These are phyloP conservation scores for Quercus phellos DNA, from an alignment of 331 rosid species.

Conservation along the genomic window DNA sequence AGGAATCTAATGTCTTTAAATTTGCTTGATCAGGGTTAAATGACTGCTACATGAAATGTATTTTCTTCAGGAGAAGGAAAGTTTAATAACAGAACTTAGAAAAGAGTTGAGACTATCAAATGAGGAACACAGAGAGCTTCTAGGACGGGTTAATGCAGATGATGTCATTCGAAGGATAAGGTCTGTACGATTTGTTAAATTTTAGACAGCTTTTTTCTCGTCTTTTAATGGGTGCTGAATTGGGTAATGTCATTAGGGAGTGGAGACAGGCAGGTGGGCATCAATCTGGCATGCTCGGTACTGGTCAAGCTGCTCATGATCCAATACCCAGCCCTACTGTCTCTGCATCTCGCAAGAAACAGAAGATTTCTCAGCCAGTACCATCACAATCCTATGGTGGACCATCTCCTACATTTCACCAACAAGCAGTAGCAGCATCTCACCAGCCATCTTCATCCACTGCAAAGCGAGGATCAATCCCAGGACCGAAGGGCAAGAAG, in stretches of 20 bases:
- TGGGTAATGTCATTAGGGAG: conserved; percentile 50
- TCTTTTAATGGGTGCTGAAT: conserved; percentile 22
- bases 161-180: conserved; percentile 75
- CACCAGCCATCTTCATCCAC: conserved; percentile 77
- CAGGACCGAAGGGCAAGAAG: conserved; percentile 73
- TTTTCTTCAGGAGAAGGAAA: conserved; percentile 90
- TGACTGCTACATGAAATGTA: conserved; percentile 43
- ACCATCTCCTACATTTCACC: conserved; percentile 65
- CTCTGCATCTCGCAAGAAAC: conserved; percentile 85
- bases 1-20: conserved; percentile 25
- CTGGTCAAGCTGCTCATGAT: conserved; percentile 64
- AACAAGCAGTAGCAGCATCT: conserved; percentile 53
- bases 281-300: conserved; percentile 52
- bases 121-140: conserved; percentile 91
- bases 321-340: conserved; percentile 71
- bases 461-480: conserved; percentile 64
- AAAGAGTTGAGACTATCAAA: conserved; percentile 86
- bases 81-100: conserved; percentile 79
- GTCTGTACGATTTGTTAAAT: conserved; percentile 31
- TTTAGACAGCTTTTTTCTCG: conserved; percentile 4
- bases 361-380: conserved; percentile 48
- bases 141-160: conserved; percentile 82
- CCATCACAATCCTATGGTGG: conserved; percentile 67
- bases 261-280: conserved; percentile 86
- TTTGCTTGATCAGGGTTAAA: conserved; percentile 52